Evolutionary conservation across 2,329 filamentous ascomycete species (phyloP).

Genomic region (Fusarium domesticum): DNA sequence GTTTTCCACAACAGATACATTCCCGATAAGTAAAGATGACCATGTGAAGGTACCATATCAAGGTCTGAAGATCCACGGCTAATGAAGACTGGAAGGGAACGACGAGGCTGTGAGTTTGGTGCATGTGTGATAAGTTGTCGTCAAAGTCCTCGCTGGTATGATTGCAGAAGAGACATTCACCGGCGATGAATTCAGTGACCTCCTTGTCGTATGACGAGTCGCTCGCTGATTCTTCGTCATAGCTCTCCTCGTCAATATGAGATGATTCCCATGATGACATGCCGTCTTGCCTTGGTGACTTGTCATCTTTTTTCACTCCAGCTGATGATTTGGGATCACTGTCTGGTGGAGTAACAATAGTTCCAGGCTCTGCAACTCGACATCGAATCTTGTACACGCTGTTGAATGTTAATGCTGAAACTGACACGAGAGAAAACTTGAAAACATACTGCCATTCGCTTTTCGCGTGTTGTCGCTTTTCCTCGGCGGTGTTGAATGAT

Average conservation of each 20-base stretch:
- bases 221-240: background rate
- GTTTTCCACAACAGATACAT: conserved; percentile 49
- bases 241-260: background rate
- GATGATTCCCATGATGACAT: background rate
- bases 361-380: background rate
- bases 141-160: conserved; percentile 30
- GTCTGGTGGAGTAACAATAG: background rate
- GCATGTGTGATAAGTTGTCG: conserved; percentile 47
- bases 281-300: too few relatives aligned
- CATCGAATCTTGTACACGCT: background rate
- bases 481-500: background rate
- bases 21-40: conserved; percentile 48
- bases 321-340: background rate
- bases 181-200: conserved; percentile 23
- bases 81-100: conserved; percentile 40
- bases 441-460: background rate
- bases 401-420: background rate
- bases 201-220: background rate
- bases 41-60: conserved; percentile 48
- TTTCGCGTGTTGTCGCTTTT: background rate
- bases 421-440: background rate
- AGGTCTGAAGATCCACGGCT: conserved; percentile 43
- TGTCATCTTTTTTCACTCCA: background rate
- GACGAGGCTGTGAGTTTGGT: conserved; percentile 44
- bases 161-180: conserved; percentile 45